Percentiles rank a stretch among this genome's conserved stretches.
These are phyloP conservation scores for Cladorrhinum samala DNA, from an alignment of 495 filamentous ascomycete species.

Conservation along the genomic window DNA sequence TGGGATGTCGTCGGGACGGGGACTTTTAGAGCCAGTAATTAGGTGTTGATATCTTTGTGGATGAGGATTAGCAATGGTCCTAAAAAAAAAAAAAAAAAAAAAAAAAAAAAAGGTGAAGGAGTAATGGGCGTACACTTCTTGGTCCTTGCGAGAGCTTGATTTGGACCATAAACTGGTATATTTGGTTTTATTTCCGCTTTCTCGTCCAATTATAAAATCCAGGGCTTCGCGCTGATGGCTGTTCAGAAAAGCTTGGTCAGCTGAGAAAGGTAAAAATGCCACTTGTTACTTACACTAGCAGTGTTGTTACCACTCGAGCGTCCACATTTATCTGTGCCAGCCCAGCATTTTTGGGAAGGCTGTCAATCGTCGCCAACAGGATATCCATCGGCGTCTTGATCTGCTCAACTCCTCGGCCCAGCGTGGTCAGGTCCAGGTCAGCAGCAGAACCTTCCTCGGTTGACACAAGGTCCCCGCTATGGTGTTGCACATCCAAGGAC, in stretches of 20 bases:
- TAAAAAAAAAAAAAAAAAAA: not conserved
- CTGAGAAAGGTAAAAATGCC: not conserved
- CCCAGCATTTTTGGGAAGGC: not conserved
- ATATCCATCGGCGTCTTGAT: not conserved
- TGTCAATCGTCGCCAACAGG: not conserved
- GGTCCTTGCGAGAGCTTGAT: not conserved
- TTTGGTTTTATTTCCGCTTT: not conserved
- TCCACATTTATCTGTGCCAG: not conserved
- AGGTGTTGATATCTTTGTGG: not conserved
- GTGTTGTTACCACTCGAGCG: not conserved
- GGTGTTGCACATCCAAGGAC: not conserved
- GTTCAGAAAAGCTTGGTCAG: not conserved
- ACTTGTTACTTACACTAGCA: not conserved
- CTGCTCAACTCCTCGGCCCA: not conserved
- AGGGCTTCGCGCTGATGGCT: not conserved
- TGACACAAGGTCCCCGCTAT: not conserved
- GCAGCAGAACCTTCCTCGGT: not conserved
- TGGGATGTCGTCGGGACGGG: not conserved
- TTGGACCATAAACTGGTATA: not conserved
- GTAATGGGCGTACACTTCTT: not conserved
- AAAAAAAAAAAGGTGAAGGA: not conserved
- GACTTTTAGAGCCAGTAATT: conserved; percentile 7
- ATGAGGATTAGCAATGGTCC: not conserved
- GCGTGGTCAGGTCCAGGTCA: not conserved
- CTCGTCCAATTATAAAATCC: not conserved